These are phyloP conservation scores for Fraxinus xanthoxyloides DNA, from an alignment of 305 asterid species.

Conservation along the genomic window DNA sequence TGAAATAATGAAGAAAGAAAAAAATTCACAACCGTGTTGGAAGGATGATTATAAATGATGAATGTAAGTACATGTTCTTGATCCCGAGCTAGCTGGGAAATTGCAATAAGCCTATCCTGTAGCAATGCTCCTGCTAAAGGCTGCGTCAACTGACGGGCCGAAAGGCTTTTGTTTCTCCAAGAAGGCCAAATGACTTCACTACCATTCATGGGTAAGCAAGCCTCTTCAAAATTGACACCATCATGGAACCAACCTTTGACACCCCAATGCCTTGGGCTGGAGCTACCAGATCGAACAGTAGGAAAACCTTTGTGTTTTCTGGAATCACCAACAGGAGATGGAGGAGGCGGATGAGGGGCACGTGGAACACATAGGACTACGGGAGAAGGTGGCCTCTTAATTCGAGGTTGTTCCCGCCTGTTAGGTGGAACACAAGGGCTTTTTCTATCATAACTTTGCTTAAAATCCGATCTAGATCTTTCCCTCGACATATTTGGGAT, in stretches of 20 bases:
- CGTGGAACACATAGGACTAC: constrained; percentile 97
- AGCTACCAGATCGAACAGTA: constrained; percentile 97
- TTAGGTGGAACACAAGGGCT: constrained; percentile 94
- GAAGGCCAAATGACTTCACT: constrained; percentile 96
- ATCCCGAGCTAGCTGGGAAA: constrained; percentile 94
- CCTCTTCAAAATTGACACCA: constrained; percentile 82
- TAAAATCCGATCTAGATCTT: constrained; percentile 79
- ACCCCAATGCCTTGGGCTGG: constrained; percentile 99
- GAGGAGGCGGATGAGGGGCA: constrained; percentile 98
- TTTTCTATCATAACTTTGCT: constrained; percentile 77
- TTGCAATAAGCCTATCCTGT: constrained; percentile 93
- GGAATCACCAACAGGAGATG: constrained; percentile 88
- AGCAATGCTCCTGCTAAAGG: constrained; percentile 91
- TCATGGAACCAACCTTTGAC: constrained; percentile 97
- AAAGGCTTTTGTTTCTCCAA: constrained; percentile 90
- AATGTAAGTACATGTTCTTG: constrained; percentile 79
- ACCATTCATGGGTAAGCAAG: constrained; percentile 80
- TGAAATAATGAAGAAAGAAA: constrained; percentile 1
- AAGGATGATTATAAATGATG: constrained; percentile 18
- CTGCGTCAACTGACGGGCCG: constrained; percentile 77
- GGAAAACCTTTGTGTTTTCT: constrained; percentile 91
- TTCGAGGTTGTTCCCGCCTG: constrained; percentile 87
- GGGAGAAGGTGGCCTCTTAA: constrained; percentile 98
- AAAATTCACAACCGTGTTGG: constrained; percentile 1
- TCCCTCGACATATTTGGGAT: constrained; percentile 92